Evolutionary conservation across 2,329 filamentous ascomycete species (phyloP), one percentile per base, ranked within the genome.

Genomic region (Xylariaceae sp.): DNA sequence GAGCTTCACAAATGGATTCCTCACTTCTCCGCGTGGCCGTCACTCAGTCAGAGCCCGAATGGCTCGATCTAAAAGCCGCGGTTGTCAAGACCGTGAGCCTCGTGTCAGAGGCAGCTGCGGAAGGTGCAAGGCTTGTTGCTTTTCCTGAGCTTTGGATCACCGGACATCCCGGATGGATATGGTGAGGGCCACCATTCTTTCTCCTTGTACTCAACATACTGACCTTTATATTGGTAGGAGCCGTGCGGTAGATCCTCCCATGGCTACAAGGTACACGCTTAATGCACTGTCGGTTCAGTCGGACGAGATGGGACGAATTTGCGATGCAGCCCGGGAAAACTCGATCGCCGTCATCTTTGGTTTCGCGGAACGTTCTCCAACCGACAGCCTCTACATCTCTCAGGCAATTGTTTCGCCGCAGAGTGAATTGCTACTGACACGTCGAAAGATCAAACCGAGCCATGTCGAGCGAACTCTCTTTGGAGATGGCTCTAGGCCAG

Each of bases 41-140:
- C n/a, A 66, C 69, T 0, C 76, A 81, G 53, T 68, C 72, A 7
- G 77, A 80, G 55, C 75, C 76, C 0, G 67, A 64, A 8, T 81
- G 75, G 74, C 64, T 79, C 4, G 72, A 80, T 49, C 64, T 80
- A 3, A 56, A 65, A 6, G 70, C 52, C 1, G 64, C 67, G 0
- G 67, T 79, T 3, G 54, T 66, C 2, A 79, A 79, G 58, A 74
- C 75, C 4, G 68, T 69, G 50, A 48, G 52, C 0, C 61, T 80
- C 45, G 77, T 81, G 42, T 53, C 58, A 20, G 71, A 79, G 50
- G 77, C 76, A 1, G 70, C 70, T 6, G 42, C 53, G 1, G 67
- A 70, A 14, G 71, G 69, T 1, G 73, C 72, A 0, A 66, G 72
- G 35, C 58, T 82, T 3, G 61, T 81, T n/a, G 63, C 66, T 1